Conservation (phyloP, 768 basidiomycete species). For the Hypholoma fasciculare region DNA sequence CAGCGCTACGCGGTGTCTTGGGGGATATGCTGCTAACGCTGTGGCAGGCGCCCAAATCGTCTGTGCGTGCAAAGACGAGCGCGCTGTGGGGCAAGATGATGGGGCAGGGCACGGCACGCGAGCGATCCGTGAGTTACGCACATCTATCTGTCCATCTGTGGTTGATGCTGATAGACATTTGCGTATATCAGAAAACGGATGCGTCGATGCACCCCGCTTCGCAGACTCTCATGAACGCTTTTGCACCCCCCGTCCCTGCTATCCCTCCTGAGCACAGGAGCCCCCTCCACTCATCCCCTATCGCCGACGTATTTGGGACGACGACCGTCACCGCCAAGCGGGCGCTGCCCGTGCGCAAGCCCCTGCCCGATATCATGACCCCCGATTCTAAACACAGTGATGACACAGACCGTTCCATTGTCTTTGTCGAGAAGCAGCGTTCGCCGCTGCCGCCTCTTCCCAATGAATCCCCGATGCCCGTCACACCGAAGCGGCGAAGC, state of each 20-base stretch:
- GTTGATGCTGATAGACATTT: not conserved
- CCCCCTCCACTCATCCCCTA: slow-evolving; percentile 36
- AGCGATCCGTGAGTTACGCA: slow-evolving; percentile 57
- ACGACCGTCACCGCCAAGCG: slow-evolving; percentile 23
- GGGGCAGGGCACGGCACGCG: slow-evolving; percentile 60
- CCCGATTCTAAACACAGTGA: slow-evolving; percentile 29
- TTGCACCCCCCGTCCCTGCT: slow-evolving; percentile 51
- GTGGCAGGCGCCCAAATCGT: slow-evolving; percentile 51
- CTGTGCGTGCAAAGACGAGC: slow-evolving; percentile 77
- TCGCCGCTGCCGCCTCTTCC: slow-evolving; percentile 37
- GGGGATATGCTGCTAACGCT: slow-evolving; percentile 11
- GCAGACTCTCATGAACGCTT: slow-evolving; percentile 40
- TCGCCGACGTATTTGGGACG: slow-evolving; percentile 50
- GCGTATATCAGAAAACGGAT: slow-evolving; percentile 52
- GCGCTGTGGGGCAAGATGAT: slow-evolving; percentile 81
- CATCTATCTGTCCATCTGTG: slow-evolving; percentile 12
- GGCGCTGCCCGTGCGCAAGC: slow-evolving; percentile 42
- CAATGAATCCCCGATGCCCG: slow-evolving; percentile 24
- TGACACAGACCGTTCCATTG: slow-evolving; percentile 52
- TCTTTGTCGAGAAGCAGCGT: slow-evolving; percentile 49
- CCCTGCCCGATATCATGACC: slow-evolving; percentile 61
- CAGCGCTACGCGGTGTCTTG: not conserved
- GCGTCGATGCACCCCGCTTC: slow-evolving; percentile 31
- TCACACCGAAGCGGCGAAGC: slow-evolving; percentile 58
- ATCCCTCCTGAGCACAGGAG: slow-evolving; percentile 46